These are phyloP conservation scores for Trichosporon faecale DNA, from an alignment of 1,284 basidiomycete species.

Conservation along the genomic window DNA sequence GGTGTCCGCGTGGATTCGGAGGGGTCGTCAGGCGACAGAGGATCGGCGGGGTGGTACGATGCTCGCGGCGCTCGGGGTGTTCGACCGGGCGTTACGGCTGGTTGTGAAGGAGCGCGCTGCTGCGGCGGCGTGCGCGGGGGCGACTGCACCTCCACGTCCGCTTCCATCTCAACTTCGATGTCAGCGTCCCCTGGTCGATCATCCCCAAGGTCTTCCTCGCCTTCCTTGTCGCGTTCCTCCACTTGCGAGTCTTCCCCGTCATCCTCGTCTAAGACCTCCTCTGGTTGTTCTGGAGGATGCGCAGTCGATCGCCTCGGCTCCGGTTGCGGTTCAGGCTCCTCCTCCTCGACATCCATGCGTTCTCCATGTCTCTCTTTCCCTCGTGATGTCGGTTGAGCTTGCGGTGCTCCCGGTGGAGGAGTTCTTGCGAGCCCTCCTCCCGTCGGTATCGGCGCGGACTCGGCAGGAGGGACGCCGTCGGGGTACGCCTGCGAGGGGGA, in stretches of 20 bases:
- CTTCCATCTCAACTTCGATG: neutral
- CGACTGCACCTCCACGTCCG: slow-evolving; percentile 1
- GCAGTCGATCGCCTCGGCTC: neutral
- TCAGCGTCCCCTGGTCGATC: neutral
- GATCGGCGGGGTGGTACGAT: neutral
- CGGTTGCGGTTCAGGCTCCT: neutral
- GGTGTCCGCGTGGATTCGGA: neutral
- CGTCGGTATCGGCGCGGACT: neutral
- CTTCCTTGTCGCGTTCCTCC: neutral
- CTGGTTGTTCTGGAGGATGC: neutral
- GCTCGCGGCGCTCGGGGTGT: neutral
- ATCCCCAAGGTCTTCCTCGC: neutral
- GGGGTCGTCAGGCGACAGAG: slow-evolving; percentile 4
- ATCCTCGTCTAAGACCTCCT: neutral
- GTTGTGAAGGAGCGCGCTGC: neutral
- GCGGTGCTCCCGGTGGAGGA: neutral
- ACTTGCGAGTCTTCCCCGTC: slow-evolving; percentile 16
- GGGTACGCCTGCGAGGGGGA: slow-evolving; percentile 23
- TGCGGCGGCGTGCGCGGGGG: neutral
- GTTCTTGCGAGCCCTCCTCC: neutral
- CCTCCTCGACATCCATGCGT: neutral
- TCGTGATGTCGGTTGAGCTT: neutral
- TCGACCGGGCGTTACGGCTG: neutral
- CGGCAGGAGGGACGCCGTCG: slow-evolving; percentile 10
- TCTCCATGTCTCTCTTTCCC: neutral